phyloP scores from a whole-genome alignment of 129 eudicot genomes.

The Centaurea solstitialis region DNA sequence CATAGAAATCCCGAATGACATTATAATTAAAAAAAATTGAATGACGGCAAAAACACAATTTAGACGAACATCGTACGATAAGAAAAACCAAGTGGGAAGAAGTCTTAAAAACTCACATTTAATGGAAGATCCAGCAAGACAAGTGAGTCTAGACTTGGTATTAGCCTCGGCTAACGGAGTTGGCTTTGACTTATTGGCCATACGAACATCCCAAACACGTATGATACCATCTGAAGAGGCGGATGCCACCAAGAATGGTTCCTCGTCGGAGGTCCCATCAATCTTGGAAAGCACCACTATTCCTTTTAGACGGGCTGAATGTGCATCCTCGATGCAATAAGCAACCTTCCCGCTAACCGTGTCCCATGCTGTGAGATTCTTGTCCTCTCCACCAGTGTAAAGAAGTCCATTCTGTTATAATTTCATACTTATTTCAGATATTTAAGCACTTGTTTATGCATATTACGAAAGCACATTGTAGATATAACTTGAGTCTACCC shows the following conservation, averaged over 20 bases:
- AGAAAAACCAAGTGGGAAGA: too few species aligned
- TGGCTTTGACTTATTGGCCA: slow-evolving; percentile 53
- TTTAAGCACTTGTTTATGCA: not conserved
- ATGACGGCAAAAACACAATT: not conserved
- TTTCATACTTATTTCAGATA: not conserved
- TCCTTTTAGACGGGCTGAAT: slow-evolving; percentile 86
- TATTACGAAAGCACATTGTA: not conserved
- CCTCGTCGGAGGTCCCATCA: slow-evolving; percentile 47
- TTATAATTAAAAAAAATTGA: too few species aligned
- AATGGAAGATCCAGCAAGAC: slow-evolving; percentile 95
- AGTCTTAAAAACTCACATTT: slow-evolving; percentile 52
- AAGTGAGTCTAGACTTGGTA: slow-evolving; percentile 93
- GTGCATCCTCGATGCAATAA: slow-evolving; percentile 82
- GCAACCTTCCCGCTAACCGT: slow-evolving; percentile 76
- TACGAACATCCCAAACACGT: slow-evolving; percentile 92
- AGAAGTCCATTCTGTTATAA: slow-evolving; percentile 69
- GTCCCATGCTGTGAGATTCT: slow-evolving; percentile 90
- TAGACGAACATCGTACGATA: not conserved
- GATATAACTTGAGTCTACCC: not conserved
- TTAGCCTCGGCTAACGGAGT: slow-evolving; percentile 75
- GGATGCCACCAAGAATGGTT: slow-evolving; percentile 80
- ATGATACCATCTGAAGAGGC: slow-evolving; percentile 96
- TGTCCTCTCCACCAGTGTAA: slow-evolving; percentile 93
- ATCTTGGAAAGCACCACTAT: slow-evolving; percentile 69
- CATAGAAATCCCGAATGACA: too few species aligned